Evolutionary conservation across 2,329 filamentous ascomycete species (phyloP).

Genomic region (Furcasterigmium furcatum): DNA sequence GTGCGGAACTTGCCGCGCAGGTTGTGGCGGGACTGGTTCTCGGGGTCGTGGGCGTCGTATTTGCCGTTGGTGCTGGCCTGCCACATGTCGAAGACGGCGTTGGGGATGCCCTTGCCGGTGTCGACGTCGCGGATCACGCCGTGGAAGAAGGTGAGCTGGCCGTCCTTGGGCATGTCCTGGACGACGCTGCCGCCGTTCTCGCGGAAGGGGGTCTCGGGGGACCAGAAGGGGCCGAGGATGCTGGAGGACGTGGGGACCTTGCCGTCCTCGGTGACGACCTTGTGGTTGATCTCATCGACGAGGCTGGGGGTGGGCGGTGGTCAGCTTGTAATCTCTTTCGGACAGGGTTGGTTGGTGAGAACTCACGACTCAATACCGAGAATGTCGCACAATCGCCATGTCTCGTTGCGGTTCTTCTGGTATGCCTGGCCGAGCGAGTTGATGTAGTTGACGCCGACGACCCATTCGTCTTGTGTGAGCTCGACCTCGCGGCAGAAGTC

Average conservation of each 20-base stretch:
- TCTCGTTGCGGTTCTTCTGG: slow-evolving; percentile 14
- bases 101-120: slow-evolving; percentile 20
- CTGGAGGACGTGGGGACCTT: slow-evolving; percentile 9
- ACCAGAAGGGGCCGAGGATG: slow-evolving; percentile 14
- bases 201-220: slow-evolving; percentile 13
- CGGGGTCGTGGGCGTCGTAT: slow-evolving; percentile 61
- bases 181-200: slow-evolving; percentile 11
- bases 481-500: slow-evolving; percentile 84
- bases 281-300: slow-evolving; percentile 13
- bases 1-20: slow-evolving; percentile 62
- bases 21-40: slow-evolving; percentile 58
- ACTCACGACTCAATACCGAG: slow-evolving; percentile 12
- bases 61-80: slow-evolving; percentile 55
- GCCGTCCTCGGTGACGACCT: slow-evolving; percentile 9
- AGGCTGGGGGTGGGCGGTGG: slow-evolving; percentile 5
- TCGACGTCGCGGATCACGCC: slow-evolving; percentile 14
- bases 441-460: slow-evolving; percentile 12
- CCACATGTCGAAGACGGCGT: slow-evolving; percentile 58
- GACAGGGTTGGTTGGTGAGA: neutral
- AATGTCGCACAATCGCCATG: slow-evolving; percentile 12
- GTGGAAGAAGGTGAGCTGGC: slow-evolving; percentile 12
- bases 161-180: slow-evolving; percentile 11
- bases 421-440: slow-evolving; percentile 13
- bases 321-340: neutral
- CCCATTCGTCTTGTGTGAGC: slow-evolving; percentile 54